Evolutionary conservation across 164 flowering plant species (phyloP).

Genomic region (Cinnamomum micranthum): DNA sequence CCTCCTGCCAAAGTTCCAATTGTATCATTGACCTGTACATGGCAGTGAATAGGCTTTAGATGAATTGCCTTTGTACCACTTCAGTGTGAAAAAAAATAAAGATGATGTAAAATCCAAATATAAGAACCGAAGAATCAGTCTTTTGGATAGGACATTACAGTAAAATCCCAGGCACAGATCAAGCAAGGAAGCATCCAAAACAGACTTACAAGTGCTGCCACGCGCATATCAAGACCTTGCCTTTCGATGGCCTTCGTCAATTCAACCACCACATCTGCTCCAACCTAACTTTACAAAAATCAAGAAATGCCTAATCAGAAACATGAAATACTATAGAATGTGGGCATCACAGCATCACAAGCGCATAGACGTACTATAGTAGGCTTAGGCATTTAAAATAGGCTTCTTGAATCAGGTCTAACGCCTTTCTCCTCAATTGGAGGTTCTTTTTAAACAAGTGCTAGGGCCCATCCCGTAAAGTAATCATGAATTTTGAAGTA

Average conservation of each 20-base stretch:
- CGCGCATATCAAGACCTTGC: slow-evolving; percentile 71
- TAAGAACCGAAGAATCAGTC: no score
- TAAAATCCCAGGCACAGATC: background rate
- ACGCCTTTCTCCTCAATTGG: no score
- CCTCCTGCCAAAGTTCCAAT: slow-evolving; percentile 97
- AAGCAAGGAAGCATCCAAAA: background rate
- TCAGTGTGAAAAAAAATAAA: no score
- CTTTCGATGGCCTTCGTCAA: slow-evolving; percentile 64
- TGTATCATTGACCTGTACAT: slow-evolving; percentile 85
- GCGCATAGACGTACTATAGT: no score
- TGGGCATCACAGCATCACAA: no score
- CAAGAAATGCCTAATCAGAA: background rate
- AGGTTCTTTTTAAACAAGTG: no score
- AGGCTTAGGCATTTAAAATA: no score
- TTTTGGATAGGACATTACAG: no score
- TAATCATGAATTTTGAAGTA: no score
- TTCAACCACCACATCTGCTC: slow-evolving; percentile 67
- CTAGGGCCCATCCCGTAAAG: no score
- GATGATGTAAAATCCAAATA: no score
- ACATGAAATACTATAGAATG: background rate
- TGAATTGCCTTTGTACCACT: background rate
- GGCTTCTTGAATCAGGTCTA: no score
- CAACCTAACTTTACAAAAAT: slow-evolving; percentile 39
- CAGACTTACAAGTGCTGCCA: slow-evolving; percentile 60
- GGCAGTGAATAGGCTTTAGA: background rate